These are phyloP conservation scores for Triticum turgidum DNA, from an alignment of 176 grass and related monocot species.

Conservation along the genomic window DNA sequence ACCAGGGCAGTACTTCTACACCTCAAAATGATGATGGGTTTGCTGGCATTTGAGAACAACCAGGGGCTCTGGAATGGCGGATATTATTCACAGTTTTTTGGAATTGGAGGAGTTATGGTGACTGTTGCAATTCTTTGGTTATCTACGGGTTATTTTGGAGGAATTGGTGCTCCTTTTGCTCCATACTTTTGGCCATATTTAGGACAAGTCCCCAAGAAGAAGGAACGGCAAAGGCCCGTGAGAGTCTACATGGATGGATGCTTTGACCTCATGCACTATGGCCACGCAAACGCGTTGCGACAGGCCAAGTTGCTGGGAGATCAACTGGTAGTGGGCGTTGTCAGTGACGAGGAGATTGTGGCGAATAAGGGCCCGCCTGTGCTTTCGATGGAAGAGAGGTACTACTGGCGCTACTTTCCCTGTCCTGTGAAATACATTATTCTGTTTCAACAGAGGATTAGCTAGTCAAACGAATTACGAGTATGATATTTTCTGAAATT, in stretches of 20 bases:
- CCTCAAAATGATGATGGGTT: conserved; percentile 47
- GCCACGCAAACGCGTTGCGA: conserved; percentile 83
- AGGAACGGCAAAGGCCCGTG: conserved; percentile 53
- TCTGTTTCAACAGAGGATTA: background rate
- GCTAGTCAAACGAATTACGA: background rate
- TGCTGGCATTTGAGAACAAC: conserved; percentile 68
- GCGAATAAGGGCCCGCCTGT: conserved; percentile 90
- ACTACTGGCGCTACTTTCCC: background rate
- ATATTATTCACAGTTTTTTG: conserved; percentile 73
- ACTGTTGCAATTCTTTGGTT: conserved; percentile 66
- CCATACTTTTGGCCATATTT: conserved; percentile 70
- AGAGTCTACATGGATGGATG: conserved; percentile 96
- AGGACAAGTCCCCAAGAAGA: conserved; percentile 66
- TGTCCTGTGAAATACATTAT: background rate
- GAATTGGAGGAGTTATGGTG: conserved; percentile 79
- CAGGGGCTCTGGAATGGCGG: conserved; percentile 63
- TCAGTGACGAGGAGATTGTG: conserved; percentile 90
- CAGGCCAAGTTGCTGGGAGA: conserved; percentile 82
- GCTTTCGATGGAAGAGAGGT: conserved; percentile 97
- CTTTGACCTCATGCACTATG: conserved; percentile 93
- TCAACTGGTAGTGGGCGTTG: conserved; percentile 77
- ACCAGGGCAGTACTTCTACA: background rate
- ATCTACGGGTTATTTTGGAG: conserved; percentile 75
- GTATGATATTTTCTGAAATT: background rate
- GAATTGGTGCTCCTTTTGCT: conserved; percentile 61